A percentile compares a stretch with the other conserved stretches of the same genome.
phyloP scores from a whole-genome alignment of 1,284 basidiomycete species.

The Ganoderma resinaceum region DNA sequence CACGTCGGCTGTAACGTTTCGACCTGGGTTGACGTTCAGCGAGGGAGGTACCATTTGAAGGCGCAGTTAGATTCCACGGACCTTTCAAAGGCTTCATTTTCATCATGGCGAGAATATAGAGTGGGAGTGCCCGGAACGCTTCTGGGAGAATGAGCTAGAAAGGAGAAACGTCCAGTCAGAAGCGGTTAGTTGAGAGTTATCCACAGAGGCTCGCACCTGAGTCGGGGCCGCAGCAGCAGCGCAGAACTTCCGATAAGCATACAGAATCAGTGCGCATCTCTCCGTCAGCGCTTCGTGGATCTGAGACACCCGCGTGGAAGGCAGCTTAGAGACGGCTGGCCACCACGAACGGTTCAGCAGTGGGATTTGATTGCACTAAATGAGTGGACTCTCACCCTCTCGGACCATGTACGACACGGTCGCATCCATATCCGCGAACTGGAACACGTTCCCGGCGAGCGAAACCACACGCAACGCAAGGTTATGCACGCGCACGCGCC shows the following conservation, averaged over 20 bases:
- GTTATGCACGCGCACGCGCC: constrained; percentile 89
- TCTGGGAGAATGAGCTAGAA: constrained; percentile 92
- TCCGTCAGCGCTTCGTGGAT: constrained; percentile 90
- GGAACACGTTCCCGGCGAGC: constrained; percentile 92
- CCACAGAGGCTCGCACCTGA: constrained; percentile 64
- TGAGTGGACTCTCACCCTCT: constrained; percentile 61
- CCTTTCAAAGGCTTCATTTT: constrained; percentile 96
- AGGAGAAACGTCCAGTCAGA: background rate
- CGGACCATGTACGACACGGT: constrained; percentile 80
- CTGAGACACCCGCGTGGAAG: constrained; percentile 69
- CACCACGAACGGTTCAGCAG: background rate
- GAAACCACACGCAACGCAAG: constrained; percentile 83
- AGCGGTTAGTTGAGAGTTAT: background rate
- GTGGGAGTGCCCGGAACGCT: constrained; percentile 88
- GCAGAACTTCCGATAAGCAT: constrained; percentile 92
- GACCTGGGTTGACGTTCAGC: constrained; percentile 53
- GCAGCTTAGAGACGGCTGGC: constrained; percentile 74
- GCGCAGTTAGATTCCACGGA: constrained; percentile 33
- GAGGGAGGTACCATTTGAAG: background rate
- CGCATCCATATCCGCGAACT: constrained; percentile 92
- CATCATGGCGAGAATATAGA: constrained; percentile 85
- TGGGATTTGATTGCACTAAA: too few relatives aligned
- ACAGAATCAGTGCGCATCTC: constrained; percentile 82
- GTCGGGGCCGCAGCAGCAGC: constrained; percentile 83
- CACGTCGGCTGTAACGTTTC: constrained; percentile 92